A percentile compares a stretch with the other conserved stretches of the same genome.
These are phyloP conservation scores for Trichocladium antarcticum DNA, from an alignment of 495 filamentous ascomycete species.

Conservation along the genomic window DNA sequence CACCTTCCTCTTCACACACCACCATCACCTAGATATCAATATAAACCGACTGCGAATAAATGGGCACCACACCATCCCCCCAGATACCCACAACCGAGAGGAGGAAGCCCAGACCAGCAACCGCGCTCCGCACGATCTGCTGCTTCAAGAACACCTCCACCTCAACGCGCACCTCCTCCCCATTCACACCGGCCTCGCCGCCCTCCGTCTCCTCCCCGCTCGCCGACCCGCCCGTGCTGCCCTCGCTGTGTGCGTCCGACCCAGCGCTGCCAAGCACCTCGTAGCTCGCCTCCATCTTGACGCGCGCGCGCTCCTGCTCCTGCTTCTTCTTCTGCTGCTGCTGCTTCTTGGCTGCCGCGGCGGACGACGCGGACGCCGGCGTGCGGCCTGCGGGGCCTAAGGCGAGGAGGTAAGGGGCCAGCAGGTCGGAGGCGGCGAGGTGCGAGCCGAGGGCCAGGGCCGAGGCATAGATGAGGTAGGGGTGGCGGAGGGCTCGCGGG, in stretches of 20 bases:
- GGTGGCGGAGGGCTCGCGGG: constrained; percentile 58
- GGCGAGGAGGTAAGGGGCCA: constrained; percentile 45
- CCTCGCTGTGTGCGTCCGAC: constrained; percentile 35
- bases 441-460: constrained; percentile 47
- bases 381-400: constrained; percentile 19
- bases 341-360: constrained; percentile 14
- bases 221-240: constrained; percentile 16
- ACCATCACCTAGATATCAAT: neutral
- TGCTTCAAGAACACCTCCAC: constrained; percentile 55
- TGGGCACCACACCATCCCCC: constrained; percentile 55
- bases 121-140: constrained; percentile 47
- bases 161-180: constrained; percentile 63
- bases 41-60: constrained; percentile 6
- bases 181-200: constrained; percentile 52
- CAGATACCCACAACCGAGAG: constrained; percentile 78
- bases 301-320: constrained; percentile 17
- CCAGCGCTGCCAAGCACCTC: constrained; percentile 47
- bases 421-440: constrained; percentile 40
- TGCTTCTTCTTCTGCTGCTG: constrained; percentile 14
- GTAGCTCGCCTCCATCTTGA: constrained; percentile 46
- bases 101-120: constrained; percentile 56
- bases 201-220: constrained; percentile 23
- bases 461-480: constrained; percentile 73
- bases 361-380: constrained; percentile 10
- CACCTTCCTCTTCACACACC: neutral